These are phyloP conservation scores for Wallacemonas rigidus DNA, from an alignment of 208 protist genomes.

Conservation along the genomic window DNA sequence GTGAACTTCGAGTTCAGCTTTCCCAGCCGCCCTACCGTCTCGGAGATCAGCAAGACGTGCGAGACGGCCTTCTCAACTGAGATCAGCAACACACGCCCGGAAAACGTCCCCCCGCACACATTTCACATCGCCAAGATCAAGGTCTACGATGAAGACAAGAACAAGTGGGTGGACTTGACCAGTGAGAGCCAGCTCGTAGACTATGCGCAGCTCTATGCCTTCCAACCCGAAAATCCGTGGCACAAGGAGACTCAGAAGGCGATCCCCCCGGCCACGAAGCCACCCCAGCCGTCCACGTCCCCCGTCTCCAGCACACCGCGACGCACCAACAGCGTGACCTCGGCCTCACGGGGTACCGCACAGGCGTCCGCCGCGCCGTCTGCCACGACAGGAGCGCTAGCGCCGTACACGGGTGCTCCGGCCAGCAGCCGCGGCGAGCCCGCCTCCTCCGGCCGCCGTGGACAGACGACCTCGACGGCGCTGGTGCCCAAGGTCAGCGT, in stretches of 20 bases:
- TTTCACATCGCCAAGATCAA: slow-evolving; percentile 88
- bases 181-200: slow-evolving; percentile 77
- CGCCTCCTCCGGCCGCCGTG: slow-evolving; percentile 38
- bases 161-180: slow-evolving; percentile 86
- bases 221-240: slow-evolving; percentile 89
- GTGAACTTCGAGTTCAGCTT: slow-evolving; percentile 92
- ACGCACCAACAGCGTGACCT: slow-evolving; percentile 19
- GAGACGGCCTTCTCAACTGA: slow-evolving; percentile 78
- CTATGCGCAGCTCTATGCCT: slow-evolving; percentile 91
- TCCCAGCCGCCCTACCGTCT: slow-evolving; percentile 55
- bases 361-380: slow-evolving; percentile 12
- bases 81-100: slow-evolving; percentile 71
- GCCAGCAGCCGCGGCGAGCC: slow-evolving; percentile 34
- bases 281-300: slow-evolving; percentile 36
- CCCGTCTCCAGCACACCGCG: slow-evolving; percentile 24
- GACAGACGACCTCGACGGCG: slow-evolving; percentile 38
- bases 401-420: slow-evolving; percentile 59
- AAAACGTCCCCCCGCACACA: slow-evolving; percentile 73
- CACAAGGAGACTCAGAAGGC: slow-evolving; percentile 91
- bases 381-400: slow-evolving; percentile 43
- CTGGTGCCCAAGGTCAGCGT: slow-evolving; percentile 54
- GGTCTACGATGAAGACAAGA: slow-evolving; percentile 87
- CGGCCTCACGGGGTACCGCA: not conserved
- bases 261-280: slow-evolving; percentile 82
- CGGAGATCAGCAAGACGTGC: slow-evolving; percentile 64